Percentiles rank a stretch among this genome's conserved stretches.
phyloP scores from a whole-genome alignment of 2,329 filamentous ascomycete genomes.

The Sarocladiaceae sp. region DNA sequence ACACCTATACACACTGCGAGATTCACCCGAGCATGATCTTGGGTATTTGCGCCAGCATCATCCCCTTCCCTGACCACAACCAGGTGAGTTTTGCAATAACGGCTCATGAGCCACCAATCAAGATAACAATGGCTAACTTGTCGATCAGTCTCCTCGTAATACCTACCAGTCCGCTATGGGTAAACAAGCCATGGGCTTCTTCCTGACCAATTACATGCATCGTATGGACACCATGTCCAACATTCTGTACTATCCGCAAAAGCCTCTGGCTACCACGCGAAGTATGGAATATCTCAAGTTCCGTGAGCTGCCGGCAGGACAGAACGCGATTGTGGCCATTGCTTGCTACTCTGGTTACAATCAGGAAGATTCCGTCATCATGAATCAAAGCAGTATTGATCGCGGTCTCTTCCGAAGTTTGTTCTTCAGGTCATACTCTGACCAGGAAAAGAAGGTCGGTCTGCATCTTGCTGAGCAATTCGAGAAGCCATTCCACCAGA shows the following conservation, averaged over 20 bases:
- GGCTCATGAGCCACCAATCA: no score
- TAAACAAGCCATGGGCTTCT: constrained; percentile 99
- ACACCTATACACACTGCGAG: constrained; percentile 96
- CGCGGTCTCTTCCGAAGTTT: constrained; percentile 94
- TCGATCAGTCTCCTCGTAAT: constrained; percentile 83
- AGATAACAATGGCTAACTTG: background rate
- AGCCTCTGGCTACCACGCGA: constrained; percentile 88
- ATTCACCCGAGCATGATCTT: constrained; percentile 99
- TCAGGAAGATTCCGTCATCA: constrained; percentile 99
- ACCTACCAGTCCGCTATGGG: constrained; percentile 99
- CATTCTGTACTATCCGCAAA: constrained; percentile 97
- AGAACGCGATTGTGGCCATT: constrained; percentile 98
- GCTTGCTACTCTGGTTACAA: constrained; percentile 98
- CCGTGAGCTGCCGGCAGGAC: constrained; percentile 90
- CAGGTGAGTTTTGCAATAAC: constrained; percentile 58
- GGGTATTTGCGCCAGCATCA: constrained; percentile 97
- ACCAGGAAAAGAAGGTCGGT: constrained; percentile 93
- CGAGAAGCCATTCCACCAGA: constrained; percentile 84
- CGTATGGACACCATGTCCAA: constrained; percentile 99
- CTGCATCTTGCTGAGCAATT: constrained; percentile 90
- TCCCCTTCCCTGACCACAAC: constrained; percentile 99
- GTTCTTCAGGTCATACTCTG: constrained; percentile 96
- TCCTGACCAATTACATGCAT: constrained; percentile 91
- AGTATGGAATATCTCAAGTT: constrained; percentile 99
- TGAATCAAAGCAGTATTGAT: constrained; percentile 99